phyloP scores from a whole-genome alignment of 2,329 filamentous ascomycete genomes.

The Nigrospora sphaerica region DNA sequence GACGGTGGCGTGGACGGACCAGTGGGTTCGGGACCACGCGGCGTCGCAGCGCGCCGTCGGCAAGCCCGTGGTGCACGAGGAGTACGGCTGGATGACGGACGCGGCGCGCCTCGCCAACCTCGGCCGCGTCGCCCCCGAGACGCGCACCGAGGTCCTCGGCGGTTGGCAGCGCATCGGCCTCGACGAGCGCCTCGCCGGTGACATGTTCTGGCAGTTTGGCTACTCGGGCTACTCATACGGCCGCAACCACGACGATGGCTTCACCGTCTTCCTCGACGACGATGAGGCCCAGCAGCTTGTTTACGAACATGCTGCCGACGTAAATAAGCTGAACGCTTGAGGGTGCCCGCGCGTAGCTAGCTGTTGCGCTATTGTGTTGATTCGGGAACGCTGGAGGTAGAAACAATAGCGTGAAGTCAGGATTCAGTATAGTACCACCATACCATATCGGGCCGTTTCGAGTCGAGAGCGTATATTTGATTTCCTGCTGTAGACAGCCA shows the following conservation, averaged over 20 bases:
- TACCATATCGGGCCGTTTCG: too few species aligned
- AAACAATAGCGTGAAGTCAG: too few species aligned
- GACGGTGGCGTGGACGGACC: conserved; percentile 41
- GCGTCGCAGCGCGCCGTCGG: conserved; percentile 29
- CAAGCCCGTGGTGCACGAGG: conserved; percentile 49
- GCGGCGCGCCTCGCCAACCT: conserved; percentile 38
- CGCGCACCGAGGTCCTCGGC: conserved; percentile 35
- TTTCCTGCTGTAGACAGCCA: too few species aligned
- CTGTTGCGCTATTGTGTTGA: too few species aligned
- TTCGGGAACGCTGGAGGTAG: too few species aligned
- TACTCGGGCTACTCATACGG: conserved; percentile 44
- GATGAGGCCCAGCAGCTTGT: conserved; percentile 35
- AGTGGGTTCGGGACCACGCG: conserved; percentile 49
- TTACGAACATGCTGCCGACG: conserved; percentile 30
- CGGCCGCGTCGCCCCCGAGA: conserved; percentile 32
- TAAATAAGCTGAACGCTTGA: background rate
- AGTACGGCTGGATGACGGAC: conserved; percentile 48
- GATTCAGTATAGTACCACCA: too few species aligned
- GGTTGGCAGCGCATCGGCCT: conserved; percentile 42
- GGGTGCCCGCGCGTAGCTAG: too few species aligned
- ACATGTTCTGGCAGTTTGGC: conserved; percentile 52
- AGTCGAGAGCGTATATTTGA: too few species aligned
- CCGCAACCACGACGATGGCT: conserved; percentile 47
- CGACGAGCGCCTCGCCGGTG: conserved; percentile 35
- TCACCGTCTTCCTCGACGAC: conserved; percentile 48